These are phyloP conservation scores for Penicillium sp. DNA, from an alignment of 2,329 filamentous ascomycete genomes.

Conservation along the genomic window DNA sequence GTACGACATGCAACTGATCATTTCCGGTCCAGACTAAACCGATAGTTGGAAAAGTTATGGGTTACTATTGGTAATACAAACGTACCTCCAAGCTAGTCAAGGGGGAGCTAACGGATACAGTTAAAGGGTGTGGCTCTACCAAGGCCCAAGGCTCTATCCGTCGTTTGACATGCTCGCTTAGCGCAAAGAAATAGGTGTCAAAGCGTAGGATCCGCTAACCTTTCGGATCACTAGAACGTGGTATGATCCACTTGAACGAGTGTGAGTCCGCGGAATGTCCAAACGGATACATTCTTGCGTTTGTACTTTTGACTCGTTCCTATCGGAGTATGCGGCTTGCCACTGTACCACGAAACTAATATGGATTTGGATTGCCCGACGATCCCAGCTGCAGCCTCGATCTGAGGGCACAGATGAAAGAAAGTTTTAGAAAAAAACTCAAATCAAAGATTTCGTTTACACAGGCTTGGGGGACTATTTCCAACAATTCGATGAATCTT, in stretches of 20 bases:
- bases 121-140: not conserved
- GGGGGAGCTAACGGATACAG: not conserved
- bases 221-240: constrained; percentile 4
- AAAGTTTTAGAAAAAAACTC: not conserved
- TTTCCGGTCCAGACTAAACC: not conserved
- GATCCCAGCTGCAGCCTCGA: not conserved
- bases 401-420: not conserved
- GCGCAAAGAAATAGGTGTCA: not conserved
- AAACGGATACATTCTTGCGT: not conserved
- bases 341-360: not conserved
- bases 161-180: constrained; percentile 13
- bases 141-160: constrained; percentile 5
- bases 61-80: not conserved
- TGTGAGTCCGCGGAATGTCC: not conserved
- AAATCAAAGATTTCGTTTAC: not conserved
- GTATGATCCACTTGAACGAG: not conserved
- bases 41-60: not conserved
- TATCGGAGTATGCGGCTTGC: not conserved
- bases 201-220: not conserved
- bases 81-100: not conserved
- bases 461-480: too few relatives aligned
- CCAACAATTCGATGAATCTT: too few relatives aligned
- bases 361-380: not conserved
- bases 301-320: not conserved
- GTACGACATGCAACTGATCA: constrained; percentile 1